phyloP scores from a whole-genome alignment of 1,284 basidiomycete species.

The Fomitiporia mediterranea region DNA sequence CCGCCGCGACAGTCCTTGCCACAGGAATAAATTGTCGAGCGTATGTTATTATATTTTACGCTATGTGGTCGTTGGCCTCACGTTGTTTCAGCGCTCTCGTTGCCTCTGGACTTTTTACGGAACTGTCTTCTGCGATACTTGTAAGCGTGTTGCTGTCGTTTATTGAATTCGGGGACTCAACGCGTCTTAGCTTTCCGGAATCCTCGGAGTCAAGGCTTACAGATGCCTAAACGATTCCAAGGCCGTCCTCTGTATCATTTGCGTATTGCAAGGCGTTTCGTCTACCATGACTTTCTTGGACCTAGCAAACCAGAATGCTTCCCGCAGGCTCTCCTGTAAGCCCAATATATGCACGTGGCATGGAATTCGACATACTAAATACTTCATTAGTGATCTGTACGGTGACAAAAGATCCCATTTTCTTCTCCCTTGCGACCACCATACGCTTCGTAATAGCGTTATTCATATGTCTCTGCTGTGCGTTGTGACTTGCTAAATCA shows the following conservation, averaged over 20 bases:
- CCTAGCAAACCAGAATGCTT: constrained; percentile 34
- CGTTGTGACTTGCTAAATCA: constrained; percentile 27
- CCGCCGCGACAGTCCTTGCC: constrained; percentile 45
- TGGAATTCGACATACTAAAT: constrained; percentile 7
- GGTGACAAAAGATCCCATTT: constrained; percentile 31
- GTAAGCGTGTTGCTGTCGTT: constrained; percentile 29
- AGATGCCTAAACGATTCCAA: constrained; percentile 56
- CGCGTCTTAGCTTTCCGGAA: constrained; percentile 50
- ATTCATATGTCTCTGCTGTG: constrained; percentile 59
- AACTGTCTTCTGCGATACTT: constrained; percentile 43
- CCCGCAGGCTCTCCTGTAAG: constrained; percentile 45
- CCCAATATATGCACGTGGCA: constrained; percentile 22
- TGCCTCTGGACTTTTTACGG: constrained; percentile 33
- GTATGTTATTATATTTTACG: constrained; percentile 28
- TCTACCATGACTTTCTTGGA: constrained; percentile 41
- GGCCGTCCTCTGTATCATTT: constrained; percentile 41
- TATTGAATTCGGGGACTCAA: background rate
- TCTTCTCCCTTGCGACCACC: constrained; percentile 45
- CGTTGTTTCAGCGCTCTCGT: constrained; percentile 35
- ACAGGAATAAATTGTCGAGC: constrained; percentile 33
- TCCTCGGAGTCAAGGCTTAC: constrained; percentile 63
- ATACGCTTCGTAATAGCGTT: constrained; percentile 49
- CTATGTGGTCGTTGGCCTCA: background rate
- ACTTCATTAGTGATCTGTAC: constrained; percentile 35
- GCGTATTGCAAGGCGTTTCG: constrained; percentile 39